phyloP scores from a whole-genome alignment of 2,329 filamentous ascomycete genomes.

The Aureobasidium melanogenum region DNA sequence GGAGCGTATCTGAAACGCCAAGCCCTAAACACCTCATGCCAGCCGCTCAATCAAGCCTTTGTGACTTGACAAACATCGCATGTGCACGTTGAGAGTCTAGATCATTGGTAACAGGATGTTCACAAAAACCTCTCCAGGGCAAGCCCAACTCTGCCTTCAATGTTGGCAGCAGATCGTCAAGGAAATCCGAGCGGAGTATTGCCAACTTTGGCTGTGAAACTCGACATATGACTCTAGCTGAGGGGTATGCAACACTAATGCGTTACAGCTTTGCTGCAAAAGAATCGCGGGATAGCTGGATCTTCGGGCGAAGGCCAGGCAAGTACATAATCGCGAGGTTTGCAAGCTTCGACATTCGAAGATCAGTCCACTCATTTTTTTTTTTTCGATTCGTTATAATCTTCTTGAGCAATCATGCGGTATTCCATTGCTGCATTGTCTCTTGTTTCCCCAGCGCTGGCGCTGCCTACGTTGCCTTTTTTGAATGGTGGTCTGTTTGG shows the following conservation, averaged over 20 bases:
- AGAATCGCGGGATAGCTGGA: not conserved
- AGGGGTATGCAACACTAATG: slow-evolving; percentile 8
- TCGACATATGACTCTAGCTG: not conserved
- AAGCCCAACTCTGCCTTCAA: not conserved
- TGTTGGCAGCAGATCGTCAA: not conserved
- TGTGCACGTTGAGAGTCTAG: not conserved
- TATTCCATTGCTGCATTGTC: not conserved
- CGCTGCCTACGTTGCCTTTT: not conserved
- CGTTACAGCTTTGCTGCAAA: not conserved
- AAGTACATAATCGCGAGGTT: not conserved
- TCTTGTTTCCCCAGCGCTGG: not conserved
- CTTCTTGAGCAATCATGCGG: not conserved
- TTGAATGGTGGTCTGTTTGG: not conserved
- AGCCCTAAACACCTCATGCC: not conserved
- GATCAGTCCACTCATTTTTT: not conserved
- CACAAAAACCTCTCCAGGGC: not conserved
- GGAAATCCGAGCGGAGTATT: not conserved
- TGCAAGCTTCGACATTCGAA: not conserved
- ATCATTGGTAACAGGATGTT: not conserved
- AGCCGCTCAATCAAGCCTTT: not conserved
- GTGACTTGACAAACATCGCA: not conserved
- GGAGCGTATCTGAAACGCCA: slow-evolving; percentile 1
- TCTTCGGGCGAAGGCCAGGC: not conserved
- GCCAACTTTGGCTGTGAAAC: slow-evolving; percentile 1
- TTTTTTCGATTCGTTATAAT: not conserved